These are phyloP conservation scores for Talaromyces sp. DNA, from an alignment of 2,329 filamentous ascomycete genomes.

Conservation along the genomic window DNA sequence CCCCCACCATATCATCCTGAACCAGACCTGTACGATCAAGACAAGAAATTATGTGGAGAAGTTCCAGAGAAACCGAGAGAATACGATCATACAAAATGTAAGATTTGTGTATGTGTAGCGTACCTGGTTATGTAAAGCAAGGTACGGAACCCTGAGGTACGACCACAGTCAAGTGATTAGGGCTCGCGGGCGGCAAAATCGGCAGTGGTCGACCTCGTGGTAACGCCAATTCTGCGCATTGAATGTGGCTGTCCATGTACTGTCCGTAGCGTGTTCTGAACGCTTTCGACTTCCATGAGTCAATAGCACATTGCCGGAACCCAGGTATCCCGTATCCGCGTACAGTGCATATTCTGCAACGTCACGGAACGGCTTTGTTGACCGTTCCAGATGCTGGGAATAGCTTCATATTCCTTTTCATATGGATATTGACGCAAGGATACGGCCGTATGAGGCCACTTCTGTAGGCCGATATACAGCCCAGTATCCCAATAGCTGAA, in stretches of 20 bases:
- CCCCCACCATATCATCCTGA: not conserved
- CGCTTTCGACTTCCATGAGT: not conserved
- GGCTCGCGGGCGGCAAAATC: constrained; percentile 6
- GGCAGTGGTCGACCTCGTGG: not conserved
- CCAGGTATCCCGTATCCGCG: too few species aligned
- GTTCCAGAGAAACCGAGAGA: not conserved
- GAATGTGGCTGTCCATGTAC: not conserved
- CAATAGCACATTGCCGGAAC: not conserved
- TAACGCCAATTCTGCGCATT: not conserved
- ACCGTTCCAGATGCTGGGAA: too few species aligned
- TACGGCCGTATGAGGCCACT: too few species aligned
- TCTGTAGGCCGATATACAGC: too few species aligned
- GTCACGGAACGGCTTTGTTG: too few species aligned
- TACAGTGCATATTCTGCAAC: too few species aligned
- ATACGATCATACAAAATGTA: not conserved
- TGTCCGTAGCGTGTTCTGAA: not conserved
- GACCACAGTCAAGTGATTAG: not conserved
- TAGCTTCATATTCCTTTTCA: too few species aligned
- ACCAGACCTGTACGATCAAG: not conserved
- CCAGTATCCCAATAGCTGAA: too few species aligned
- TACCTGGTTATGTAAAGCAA: not conserved
- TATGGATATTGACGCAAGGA: too few species aligned
- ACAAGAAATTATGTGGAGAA: not conserved
- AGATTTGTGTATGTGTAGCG: not conserved
- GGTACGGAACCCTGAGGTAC: not conserved